A percentile compares a stretch with the other conserved stretches of the same genome.
Conservation (phyloP, 768 basidiomycete species). For the Tulasnella sp. region DNA sequence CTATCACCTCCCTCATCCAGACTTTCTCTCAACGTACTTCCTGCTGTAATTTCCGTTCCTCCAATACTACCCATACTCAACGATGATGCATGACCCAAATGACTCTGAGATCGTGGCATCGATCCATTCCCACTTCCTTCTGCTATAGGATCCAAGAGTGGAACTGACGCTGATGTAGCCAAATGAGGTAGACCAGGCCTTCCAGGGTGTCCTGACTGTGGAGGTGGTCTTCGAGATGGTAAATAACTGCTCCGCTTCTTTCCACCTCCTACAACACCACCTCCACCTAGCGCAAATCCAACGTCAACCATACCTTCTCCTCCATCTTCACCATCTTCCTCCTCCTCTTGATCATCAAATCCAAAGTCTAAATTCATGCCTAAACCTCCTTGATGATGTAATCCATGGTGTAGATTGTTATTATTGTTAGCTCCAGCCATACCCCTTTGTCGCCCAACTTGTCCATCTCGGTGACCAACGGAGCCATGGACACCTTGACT, state of each 20-base stretch:
- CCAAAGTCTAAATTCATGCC: not conserved
- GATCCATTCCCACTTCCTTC: not conserved
- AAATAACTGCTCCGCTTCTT: no score
- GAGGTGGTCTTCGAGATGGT: no score
- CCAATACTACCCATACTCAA: no score
- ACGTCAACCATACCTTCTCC: conserved; percentile 47
- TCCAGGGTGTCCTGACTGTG: no score
- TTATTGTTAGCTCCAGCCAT: not conserved
- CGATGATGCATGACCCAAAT: no score
- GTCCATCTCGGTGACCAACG: conserved; percentile 7
- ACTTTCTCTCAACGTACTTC: no score
- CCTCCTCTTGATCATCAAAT: not conserved
- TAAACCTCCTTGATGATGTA: not conserved
- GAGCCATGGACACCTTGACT: conserved; percentile 5
- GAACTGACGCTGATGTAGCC: not conserved
- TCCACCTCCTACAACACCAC: no score
- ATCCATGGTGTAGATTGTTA: not conserved
- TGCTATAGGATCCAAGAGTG: not conserved
- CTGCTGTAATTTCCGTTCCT: no score
- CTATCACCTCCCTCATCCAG: no score
- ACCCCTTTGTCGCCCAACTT: not conserved
- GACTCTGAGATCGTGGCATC: no score
- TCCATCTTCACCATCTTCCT: conserved; percentile 28
- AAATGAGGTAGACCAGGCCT: no score
- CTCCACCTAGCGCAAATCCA: conserved; percentile 33